Base-by-base conservation (phyloP, 2,329 filamentous ascomycete genomes). In the Scedosporium apiospermum region DNA sequence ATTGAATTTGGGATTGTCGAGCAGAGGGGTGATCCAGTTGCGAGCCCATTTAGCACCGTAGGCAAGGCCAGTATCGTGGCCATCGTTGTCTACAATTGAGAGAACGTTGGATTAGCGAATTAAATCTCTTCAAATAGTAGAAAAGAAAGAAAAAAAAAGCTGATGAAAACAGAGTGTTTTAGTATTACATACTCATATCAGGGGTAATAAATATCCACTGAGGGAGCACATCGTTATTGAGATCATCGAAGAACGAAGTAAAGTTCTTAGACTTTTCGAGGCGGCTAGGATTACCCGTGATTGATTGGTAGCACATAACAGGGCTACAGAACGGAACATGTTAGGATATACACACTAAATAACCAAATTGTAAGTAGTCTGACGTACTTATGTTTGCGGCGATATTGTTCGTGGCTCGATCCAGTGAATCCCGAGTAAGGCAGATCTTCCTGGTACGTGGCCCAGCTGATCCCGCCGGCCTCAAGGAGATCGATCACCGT, bases 361-460 rank as follows among this genome's bases (percentile, higher is more conserved):
- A 30, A 34, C 30, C 3, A 34, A 34, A 9, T 34, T 34, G 30
- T 9, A 9, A 34, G 30, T 34, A 9, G 30, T 34, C 30, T 34
- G 5, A 34, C 30, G 3, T 34, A 34, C 30, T 93, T 91, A 77
- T 95, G 90, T 76, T 95, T 93, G 70, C 91, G 86, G 6, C 93
- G 89, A 71, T 95, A 95, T 75, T 88, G 85, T 69, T 92, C 89
- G 58, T 82, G 90, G 0, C 75, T 77, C 42, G 73, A 72, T 26
- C 89, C 89, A 72, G 90, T 81, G 74, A 85, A 93, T 12, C 90
- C 90, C 2, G 84, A 79, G 74, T 86, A 91, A 2, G 90, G 90
- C 80, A 88, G 81, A 69, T 90, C 87, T 71, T 95, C 90, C 72
- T 92, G 84, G 75, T 93, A 95, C 66, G 87, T 78, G 60, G 78